These are phyloP conservation scores for Sporothrix curviconia DNA, from an alignment of 2,329 filamentous ascomycete species.

Conservation along the genomic window DNA sequence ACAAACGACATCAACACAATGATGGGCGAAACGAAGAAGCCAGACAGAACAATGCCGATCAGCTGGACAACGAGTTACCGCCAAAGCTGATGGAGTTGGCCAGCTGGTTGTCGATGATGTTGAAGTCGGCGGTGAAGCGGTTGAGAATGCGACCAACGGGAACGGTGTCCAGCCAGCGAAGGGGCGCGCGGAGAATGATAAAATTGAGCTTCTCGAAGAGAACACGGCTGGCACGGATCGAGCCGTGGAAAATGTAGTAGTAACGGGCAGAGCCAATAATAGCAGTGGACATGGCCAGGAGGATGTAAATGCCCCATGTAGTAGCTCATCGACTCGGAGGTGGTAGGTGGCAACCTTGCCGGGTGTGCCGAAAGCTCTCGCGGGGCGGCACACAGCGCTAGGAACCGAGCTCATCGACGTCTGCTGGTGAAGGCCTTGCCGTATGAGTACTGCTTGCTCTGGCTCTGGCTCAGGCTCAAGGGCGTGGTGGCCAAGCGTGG, in stretches of 20 bases:
- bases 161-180: constrained; percentile 76
- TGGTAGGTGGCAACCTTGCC: constrained; percentile 1
- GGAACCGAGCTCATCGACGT: constrained; percentile 33
- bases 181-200: constrained; percentile 61
- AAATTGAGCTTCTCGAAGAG: constrained; percentile 63
- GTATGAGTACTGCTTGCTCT: constrained; percentile 29
- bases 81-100: constrained; percentile 57
- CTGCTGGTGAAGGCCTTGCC: constrained; percentile 41
- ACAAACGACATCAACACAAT: constrained; percentile 56
- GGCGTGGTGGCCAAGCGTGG: constrained; percentile 7
- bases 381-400: too few relatives aligned
- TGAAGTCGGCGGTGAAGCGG: constrained; percentile 72
- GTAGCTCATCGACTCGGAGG: constrained; percentile 41
- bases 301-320: constrained; percentile 65
- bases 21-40: constrained; percentile 59
- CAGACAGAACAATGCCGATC: constrained; percentile 59
- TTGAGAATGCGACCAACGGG: constrained; percentile 72
- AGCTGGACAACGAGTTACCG: constrained; percentile 54
- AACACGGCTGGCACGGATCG: constrained; percentile 60
- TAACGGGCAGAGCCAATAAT: constrained; percentile 57
- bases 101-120: constrained; percentile 62
- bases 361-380: neutral
- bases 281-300: constrained; percentile 50
- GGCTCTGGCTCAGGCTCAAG: too few relatives aligned
- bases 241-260: constrained; percentile 56